Percentiles rank a stretch among this genome's conserved stretches.
Evolutionary conservation across 2,329 filamentous ascomycete species (phyloP).

Genomic region (Xylariaceae sp.): DNA sequence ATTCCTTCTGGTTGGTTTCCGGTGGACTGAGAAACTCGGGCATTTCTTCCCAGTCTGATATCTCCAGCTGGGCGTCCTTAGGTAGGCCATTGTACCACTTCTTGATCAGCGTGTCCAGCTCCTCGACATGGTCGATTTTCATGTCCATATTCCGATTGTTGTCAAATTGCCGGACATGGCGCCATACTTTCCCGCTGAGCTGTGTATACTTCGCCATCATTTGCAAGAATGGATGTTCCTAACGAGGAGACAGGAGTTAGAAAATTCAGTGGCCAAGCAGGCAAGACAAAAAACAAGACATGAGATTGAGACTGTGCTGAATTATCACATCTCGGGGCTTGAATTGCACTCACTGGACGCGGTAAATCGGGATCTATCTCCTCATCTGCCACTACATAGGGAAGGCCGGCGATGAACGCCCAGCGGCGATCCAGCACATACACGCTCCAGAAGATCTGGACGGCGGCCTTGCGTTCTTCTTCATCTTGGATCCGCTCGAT

Average conservation of each 20-base stretch:
- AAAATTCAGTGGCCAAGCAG: conserved; percentile 12
- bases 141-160: conserved; percentile 56
- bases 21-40: conserved; percentile 29
- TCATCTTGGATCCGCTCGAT: conserved; percentile 65
- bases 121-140: conserved; percentile 69
- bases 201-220: conserved; percentile 82
- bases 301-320: background rate
- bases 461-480: conserved; percentile 60
- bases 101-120: conserved; percentile 75
- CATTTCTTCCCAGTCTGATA: conserved; percentile 51
- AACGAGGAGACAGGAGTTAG: conserved; percentile 23
- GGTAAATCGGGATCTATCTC: conserved; percentile 78
- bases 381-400: conserved; percentile 77
- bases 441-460: conserved; percentile 78
- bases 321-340: background rate
- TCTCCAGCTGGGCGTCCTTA: conserved; percentile 46
- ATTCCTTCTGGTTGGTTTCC: conserved; percentile 45
- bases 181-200: conserved; percentile 83
- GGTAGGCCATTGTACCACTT: conserved; percentile 80
- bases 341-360: conserved; percentile 58
- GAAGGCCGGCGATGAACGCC: conserved; percentile 85
- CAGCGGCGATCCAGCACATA: conserved; percentile 82
- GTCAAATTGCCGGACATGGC: conserved; percentile 66
- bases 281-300: background rate
- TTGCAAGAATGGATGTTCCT: conserved; percentile 64